Conservation (phyloP, 1,284 basidiomycete species). For the Erythrobasidium hasegawianum region DNA sequence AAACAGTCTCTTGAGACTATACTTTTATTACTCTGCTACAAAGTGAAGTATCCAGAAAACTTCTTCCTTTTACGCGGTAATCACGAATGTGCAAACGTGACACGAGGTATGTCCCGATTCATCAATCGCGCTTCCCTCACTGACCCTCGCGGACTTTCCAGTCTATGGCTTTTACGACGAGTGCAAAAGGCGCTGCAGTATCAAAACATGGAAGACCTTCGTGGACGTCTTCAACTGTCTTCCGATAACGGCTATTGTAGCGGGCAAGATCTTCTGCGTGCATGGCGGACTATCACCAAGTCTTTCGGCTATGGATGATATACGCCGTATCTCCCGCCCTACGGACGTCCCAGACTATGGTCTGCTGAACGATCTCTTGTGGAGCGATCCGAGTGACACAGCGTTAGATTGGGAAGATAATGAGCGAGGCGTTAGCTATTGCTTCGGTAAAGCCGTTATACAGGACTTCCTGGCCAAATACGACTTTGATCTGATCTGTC, state of each 20-base stretch:
- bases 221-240: slow-evolving; percentile 99
- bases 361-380: slow-evolving; percentile 91
- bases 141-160: slow-evolving; percentile 46
- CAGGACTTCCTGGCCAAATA: slow-evolving; percentile 69
- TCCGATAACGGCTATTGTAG: slow-evolving; percentile 96
- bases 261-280: slow-evolving; percentile 99
- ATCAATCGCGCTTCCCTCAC: background rate
- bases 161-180: slow-evolving; percentile 99
- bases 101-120: slow-evolving; percentile 65
- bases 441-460: slow-evolving; percentile 96
- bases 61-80: slow-evolving; percentile 98
- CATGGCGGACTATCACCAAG: slow-evolving; percentile 98
- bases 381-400: slow-evolving; percentile 98
- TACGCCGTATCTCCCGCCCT: slow-evolving; percentile 93
- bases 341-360: slow-evolving; percentile 99
- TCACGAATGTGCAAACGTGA: slow-evolving; percentile 99
- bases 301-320: slow-evolving; percentile 96
- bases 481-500: slow-evolving; percentile 99
- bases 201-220: slow-evolving; percentile 99
- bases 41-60: slow-evolving; percentile 97
- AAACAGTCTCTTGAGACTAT: slow-evolving; percentile 99
- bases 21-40: slow-evolving; percentile 92
- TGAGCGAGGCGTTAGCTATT: slow-evolving; percentile 98
- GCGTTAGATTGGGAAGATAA: slow-evolving; percentile 99
- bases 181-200: slow-evolving; percentile 98